phyloP scores from a whole-genome alignment of 1,139 yeast species.

The Geotrichum citri-aurantii region DNA sequence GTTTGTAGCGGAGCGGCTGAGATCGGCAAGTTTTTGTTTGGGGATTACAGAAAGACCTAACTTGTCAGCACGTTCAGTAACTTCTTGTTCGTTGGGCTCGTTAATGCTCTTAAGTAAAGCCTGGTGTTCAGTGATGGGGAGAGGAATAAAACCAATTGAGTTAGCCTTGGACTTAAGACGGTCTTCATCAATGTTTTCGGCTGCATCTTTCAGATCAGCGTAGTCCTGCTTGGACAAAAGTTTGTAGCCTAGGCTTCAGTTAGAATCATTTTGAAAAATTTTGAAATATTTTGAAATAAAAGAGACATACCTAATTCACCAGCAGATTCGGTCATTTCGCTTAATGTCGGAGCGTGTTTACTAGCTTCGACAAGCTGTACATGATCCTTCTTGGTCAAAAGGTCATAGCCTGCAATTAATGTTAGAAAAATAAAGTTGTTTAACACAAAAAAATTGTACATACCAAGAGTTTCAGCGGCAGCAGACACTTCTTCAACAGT shows the following conservation, averaged over 20 bases:
- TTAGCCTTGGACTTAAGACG: conserved; percentile 20
- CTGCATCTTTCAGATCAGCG: conserved; percentile 9
- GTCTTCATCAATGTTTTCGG: conserved; percentile 6
- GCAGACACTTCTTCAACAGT: conserved; percentile 22
- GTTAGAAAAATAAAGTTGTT: neutral
- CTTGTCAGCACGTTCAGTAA: conserved; percentile 36
- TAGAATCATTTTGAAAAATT: neutral
- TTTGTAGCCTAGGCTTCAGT: conserved; percentile 1
- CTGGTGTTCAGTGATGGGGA: conserved; percentile 37
- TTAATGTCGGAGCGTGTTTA: conserved; percentile 20
- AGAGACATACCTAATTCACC: conserved; percentile 22
- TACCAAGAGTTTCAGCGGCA: conserved; percentile 6
- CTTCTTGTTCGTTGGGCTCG: conserved; percentile 23
- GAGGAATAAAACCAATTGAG: conserved; percentile 38
- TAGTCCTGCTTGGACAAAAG: conserved; percentile 9
- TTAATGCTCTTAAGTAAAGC: conserved; percentile 24
- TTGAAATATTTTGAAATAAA: neutral
- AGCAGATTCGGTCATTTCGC: conserved; percentile 36
- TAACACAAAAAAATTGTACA: neutral
- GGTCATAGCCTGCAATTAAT: conserved; percentile 28
- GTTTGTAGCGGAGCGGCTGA: conserved; percentile 19
- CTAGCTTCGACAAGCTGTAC: conserved; percentile 19
- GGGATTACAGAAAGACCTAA: conserved; percentile 28
- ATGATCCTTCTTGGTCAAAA: conserved; percentile 33
- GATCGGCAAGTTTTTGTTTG: neutral